Conservation (phyloP, 176 grass and related monocot species). For the Avena sativa region DNA sequence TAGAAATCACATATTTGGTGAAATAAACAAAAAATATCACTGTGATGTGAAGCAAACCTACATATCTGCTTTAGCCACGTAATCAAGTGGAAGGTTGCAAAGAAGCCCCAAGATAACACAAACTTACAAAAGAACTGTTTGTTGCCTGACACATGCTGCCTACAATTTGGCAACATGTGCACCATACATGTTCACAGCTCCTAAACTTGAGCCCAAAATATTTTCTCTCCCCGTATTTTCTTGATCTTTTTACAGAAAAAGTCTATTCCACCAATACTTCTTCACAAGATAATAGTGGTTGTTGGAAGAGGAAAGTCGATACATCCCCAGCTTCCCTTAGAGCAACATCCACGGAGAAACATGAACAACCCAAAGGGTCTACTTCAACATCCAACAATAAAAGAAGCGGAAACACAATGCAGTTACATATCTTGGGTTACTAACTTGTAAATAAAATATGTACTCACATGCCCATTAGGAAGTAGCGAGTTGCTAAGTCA, state of each 20-base stretch:
- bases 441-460: constrained; percentile 24
- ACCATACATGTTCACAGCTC: neutral
- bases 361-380: constrained; percentile 5
- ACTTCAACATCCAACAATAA: neutral
- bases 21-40: constrained; percentile 19
- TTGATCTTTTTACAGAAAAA: neutral
- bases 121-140: constrained; percentile 19
- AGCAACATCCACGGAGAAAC: neutral
- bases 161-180: constrained; percentile 25
- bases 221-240: constrained; percentile 7
- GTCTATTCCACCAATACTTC: constrained; percentile 16
- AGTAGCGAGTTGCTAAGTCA: constrained; percentile 1
- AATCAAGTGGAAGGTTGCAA: constrained; percentile 28
- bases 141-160: neutral
- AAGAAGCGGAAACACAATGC: neutral
- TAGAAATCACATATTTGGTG: constrained; percentile 4
- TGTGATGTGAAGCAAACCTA: constrained; percentile 16
- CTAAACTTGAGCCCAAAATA: constrained; percentile 10
- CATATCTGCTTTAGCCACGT: neutral
- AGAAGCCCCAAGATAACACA: constrained; percentile 10
- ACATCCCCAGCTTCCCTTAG: neutral
- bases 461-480: constrained; percentile 9
- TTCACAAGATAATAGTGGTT: constrained; percentile 6
- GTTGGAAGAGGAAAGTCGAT: neutral
- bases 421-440: neutral